Evolutionary conservation across 495 filamentous ascomycete species (phyloP), one percentile per base, ranked within the genome.

Genomic region (Penicilliopsis zonata): DNA sequence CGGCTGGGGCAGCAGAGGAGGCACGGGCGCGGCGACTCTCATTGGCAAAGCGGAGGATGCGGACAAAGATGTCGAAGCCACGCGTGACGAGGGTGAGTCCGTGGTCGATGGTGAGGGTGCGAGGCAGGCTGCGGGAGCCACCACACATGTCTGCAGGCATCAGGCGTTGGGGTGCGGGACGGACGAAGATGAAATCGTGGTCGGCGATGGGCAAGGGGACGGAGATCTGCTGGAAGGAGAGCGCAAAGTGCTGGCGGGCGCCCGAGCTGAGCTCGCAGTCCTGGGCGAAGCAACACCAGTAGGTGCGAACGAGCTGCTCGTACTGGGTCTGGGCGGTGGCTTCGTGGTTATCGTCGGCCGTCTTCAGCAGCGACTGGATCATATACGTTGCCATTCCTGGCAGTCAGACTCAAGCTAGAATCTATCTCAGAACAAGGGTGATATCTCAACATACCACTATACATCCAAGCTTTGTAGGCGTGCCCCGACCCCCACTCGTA

Each of bases 401-500:
- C 0, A 21, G 17, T 22, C 18, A 46, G 9, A 24, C 18, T 6
- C 8, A 22, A 39, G 34, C 13, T 13, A 10, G 1, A n/a, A 22
- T 15, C 25, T 8, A 26, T 10, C 24, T 13, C 15, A 10, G 6
- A 9, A 29, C 20, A 25, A 9, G 15, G 13, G 15, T 5, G 14
- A 20, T 5, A 30, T 18, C 6, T 7, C 6, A 24, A 38, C 40
- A 12, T 46, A 62, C 58, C 59, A 21, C 57, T 64, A 29, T 64
- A 64, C 59, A 64, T 64, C 59, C 59, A 64, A 2, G 59, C 57
- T 29, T 57, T 55, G 33, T 64, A 64, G 2, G 59, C 55, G n/a
- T 50, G 49, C 2, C 59, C 55, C 3, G 55, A 53, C 0, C 59
- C 59, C 59, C 59, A 64, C 39, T 64, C 59, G 33, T 64, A 64